phyloP scores from a whole-genome alignment of 1,284 basidiomycete genomes.

The Cryptococcus jaspeensis region DNA sequence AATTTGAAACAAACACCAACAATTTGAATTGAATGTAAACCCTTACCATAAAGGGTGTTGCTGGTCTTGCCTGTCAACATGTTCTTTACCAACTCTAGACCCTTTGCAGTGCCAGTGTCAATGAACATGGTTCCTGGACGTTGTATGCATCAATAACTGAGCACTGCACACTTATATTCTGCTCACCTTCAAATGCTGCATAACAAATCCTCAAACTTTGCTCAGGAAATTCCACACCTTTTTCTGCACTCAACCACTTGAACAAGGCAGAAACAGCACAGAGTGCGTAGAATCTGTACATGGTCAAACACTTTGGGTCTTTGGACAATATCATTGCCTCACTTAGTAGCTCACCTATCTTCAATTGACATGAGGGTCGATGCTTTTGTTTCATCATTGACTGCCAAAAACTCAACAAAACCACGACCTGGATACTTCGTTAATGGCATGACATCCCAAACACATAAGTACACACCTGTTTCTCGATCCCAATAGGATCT shows the following conservation, averaged over 20 bases:
- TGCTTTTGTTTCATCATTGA: slow-evolving; percentile 72
- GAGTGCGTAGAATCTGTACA: slow-evolving; percentile 74
- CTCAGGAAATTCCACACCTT: slow-evolving; percentile 63
- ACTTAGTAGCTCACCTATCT: slow-evolving; percentile 63
- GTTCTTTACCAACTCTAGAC: slow-evolving; percentile 83
- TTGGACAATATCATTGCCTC: not conserved
- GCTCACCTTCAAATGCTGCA: slow-evolving; percentile 62
- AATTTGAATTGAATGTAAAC: not conserved
- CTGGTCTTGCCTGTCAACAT: slow-evolving; percentile 62
- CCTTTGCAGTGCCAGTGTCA: slow-evolving; percentile 78
- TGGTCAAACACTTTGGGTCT: not conserved
- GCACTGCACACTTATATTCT: not conserved
- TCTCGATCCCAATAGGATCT: slow-evolving; percentile 78
- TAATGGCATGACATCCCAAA: too few relatives aligned
- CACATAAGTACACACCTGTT: slow-evolving; percentile 55
- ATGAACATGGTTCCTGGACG: slow-evolving; percentile 82
- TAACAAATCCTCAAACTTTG: slow-evolving; percentile 76
- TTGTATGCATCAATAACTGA: too few relatives aligned
- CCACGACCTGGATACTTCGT: slow-evolving; percentile 65
- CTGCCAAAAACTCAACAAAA: slow-evolving; percentile 69
- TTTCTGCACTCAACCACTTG: slow-evolving; percentile 69
- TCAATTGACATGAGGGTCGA: slow-evolving; percentile 70
- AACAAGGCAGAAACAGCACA: slow-evolving; percentile 81
- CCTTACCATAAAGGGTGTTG: slow-evolving; percentile 72
- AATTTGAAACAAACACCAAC: too few relatives aligned